Evolutionary conservation across 2,329 filamentous ascomycete genomes (phyloP).

Genomic region (Penicillium palitans): DNA sequence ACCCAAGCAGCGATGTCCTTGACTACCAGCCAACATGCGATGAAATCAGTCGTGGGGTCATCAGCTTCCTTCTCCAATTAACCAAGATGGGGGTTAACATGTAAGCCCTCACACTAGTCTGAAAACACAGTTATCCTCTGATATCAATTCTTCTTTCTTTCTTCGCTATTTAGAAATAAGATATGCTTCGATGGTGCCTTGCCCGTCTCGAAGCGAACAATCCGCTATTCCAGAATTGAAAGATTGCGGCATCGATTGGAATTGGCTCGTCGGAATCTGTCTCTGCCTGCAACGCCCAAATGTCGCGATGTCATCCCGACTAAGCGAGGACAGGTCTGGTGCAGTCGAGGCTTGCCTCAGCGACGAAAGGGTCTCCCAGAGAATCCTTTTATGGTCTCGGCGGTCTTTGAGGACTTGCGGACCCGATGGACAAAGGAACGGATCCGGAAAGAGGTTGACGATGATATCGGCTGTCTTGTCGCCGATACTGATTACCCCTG

Average conservation of each 20-base stretch:
- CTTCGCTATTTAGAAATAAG: conserved; percentile 52
- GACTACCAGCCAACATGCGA: conserved; percentile 61
- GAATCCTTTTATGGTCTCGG: conserved; percentile 72
- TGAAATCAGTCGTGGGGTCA: conserved; percentile 60
- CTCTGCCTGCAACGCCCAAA: conserved; percentile 1
- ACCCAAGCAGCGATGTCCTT: conserved; percentile 47
- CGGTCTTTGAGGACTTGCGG: conserved; percentile 69
- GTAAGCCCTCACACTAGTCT: conserved; percentile 49
- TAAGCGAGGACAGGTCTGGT: conserved; percentile 29
- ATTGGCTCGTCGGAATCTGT: conserved; percentile 41
- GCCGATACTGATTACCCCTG: conserved; percentile 30
- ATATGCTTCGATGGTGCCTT: conserved; percentile 88
- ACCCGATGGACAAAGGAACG: conserved; percentile 44
- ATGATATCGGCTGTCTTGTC: conserved; percentile 19
- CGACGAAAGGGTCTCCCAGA: conserved; percentile 47
- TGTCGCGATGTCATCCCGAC: conserved; percentile 18
- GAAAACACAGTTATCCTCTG: not conserved
- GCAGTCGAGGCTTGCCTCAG: conserved; percentile 25
- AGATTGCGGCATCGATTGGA: conserved; percentile 59
- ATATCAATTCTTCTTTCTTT: not conserved
- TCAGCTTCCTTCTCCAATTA: conserved; percentile 65
- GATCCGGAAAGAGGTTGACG: conserved; percentile 23
- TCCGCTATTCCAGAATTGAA: conserved; percentile 62
- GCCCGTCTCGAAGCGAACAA: conserved; percentile 63
- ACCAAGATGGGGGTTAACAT: conserved; percentile 57